Conservation (phyloP, 495 filamentous ascomycete species). For the Apiosordaria backusii region DNA sequence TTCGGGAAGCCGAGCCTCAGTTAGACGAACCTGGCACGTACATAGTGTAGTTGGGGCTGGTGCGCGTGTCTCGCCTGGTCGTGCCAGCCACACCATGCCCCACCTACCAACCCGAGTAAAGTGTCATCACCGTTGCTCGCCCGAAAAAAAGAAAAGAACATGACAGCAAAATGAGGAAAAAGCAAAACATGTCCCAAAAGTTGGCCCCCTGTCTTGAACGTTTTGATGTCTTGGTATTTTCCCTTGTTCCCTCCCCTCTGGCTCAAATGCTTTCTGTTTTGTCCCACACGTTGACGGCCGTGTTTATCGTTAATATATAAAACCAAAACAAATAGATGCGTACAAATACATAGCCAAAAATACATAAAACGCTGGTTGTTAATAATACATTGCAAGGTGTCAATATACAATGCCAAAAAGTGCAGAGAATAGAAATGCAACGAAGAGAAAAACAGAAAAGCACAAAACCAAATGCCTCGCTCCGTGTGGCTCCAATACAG, state of each 20-base stretch:
- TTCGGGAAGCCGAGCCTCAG: slow-evolving; percentile 24
- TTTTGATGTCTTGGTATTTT: background rate
- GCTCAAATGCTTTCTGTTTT: background rate
- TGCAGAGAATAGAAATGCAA: slow-evolving; percentile 11
- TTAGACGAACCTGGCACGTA: slow-evolving; percentile 14
- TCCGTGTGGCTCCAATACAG: background rate
- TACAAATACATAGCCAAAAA: slow-evolving; percentile 2
- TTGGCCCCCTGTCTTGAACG: background rate
- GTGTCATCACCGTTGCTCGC: slow-evolving; percentile 5
- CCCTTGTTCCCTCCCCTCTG: background rate
- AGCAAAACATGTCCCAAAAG: slow-evolving; percentile 9
- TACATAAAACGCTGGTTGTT: background rate
- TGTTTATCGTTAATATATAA: background rate
- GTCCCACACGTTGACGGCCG: no score
- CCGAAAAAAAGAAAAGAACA: slow-evolving; percentile 2
- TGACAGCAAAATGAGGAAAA: background rate
- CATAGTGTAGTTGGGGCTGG: no score
- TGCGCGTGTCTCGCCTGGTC: background rate
- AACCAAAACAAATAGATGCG: background rate
- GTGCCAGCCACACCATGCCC: background rate
- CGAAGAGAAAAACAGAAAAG: slow-evolving; percentile 9
- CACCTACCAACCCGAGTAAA: slow-evolving; percentile 8
- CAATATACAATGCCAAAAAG: slow-evolving; percentile 8
- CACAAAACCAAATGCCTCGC: slow-evolving; percentile 1
- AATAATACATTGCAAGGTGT: background rate